Conservation (phyloP, 768 basidiomycete genomes). For the Mycena sanguinolenta region DNA sequence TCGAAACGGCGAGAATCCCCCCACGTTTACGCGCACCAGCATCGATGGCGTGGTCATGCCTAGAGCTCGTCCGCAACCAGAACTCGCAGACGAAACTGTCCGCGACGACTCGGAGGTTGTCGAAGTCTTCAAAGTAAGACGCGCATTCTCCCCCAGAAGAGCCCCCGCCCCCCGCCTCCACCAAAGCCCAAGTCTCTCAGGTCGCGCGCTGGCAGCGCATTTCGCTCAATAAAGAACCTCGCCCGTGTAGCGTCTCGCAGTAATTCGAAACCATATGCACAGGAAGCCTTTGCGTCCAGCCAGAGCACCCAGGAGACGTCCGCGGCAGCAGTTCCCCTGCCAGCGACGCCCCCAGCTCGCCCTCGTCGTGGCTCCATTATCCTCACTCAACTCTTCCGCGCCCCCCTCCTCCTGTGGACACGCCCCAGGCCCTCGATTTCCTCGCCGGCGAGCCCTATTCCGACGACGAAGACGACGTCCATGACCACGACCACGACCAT, state of each 20-base stretch:
- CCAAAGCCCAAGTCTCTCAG: constrained; percentile 58
- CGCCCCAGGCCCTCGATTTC: constrained; percentile 48
- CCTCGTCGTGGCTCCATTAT: constrained; percentile 54
- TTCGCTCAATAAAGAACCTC: constrained; percentile 60
- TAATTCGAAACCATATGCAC: constrained; percentile 53
- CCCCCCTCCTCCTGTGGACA: constrained; percentile 39
- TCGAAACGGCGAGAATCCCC: constrained; percentile 33
- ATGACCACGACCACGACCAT: constrained; percentile 25
- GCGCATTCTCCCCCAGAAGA: constrained; percentile 42
- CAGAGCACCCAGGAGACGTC: constrained; percentile 46
- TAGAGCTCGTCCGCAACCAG: constrained; percentile 37
- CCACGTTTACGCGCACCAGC: constrained; percentile 40
- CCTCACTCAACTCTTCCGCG: constrained; percentile 54
- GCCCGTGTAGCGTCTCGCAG: constrained; percentile 44
- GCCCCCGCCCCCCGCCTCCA: constrained; percentile 36
- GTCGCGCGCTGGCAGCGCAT: constrained; percentile 61
- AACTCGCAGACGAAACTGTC: constrained; percentile 36
- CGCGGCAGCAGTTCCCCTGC: constrained; percentile 39
- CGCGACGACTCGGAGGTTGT: constrained; percentile 67
- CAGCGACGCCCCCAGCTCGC: constrained; percentile 50
- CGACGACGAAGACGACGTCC: constrained; percentile 34
- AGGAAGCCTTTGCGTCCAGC: constrained; percentile 49
- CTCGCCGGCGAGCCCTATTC: constrained; percentile 41
- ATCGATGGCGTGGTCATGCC: constrained; percentile 42
- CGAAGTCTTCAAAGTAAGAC: constrained; percentile 71